phyloP scores from a whole-genome alignment of 2,329 filamentous ascomycete genomes.

The Hymenoscyphus fructigenus region DNA sequence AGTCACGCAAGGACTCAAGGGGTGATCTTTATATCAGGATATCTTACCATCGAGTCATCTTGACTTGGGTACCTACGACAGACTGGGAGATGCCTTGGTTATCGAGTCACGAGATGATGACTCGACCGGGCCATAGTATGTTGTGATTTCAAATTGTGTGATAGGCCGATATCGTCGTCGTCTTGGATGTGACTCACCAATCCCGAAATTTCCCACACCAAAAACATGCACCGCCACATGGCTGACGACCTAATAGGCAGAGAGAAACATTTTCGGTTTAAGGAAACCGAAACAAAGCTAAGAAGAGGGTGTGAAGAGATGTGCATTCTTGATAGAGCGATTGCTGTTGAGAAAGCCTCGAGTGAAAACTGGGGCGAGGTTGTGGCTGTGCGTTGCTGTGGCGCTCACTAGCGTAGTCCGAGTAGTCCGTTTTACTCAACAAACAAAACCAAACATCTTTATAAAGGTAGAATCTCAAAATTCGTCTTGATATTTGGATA shows the following conservation, averaged over 20 bases:
- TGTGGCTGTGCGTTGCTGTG: too few relatives aligned
- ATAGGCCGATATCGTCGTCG: conserved; percentile 12
- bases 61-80: background rate
- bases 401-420: too few relatives aligned
- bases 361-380: too few relatives aligned
- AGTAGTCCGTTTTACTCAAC: too few relatives aligned
- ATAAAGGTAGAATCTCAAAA: background rate
- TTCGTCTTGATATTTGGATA: background rate
- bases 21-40: conserved; percentile 23
- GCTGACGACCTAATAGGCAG: background rate
- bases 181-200: conserved; percentile 5
- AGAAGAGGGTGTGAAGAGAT: background rate
- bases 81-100: conserved; percentile 3
- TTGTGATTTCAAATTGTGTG: conserved; percentile 8
- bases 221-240: conserved; percentile 4
- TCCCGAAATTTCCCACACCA: background rate
- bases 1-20: conserved; percentile 13
- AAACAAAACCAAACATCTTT: too few relatives aligned
- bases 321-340: background rate
- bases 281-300: conserved; percentile 1
- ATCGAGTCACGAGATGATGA: conserved; percentile 8
- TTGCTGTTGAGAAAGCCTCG: background rate
- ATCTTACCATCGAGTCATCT: conserved; percentile 1
- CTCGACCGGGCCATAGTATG: conserved; percentile 4
- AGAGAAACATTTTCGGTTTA: background rate